Evolutionary conservation across 1,284 basidiomycete species (phyloP), one percentile per base, ranked within the genome.

Genomic region (Moesziomyces antarcticus): DNA sequence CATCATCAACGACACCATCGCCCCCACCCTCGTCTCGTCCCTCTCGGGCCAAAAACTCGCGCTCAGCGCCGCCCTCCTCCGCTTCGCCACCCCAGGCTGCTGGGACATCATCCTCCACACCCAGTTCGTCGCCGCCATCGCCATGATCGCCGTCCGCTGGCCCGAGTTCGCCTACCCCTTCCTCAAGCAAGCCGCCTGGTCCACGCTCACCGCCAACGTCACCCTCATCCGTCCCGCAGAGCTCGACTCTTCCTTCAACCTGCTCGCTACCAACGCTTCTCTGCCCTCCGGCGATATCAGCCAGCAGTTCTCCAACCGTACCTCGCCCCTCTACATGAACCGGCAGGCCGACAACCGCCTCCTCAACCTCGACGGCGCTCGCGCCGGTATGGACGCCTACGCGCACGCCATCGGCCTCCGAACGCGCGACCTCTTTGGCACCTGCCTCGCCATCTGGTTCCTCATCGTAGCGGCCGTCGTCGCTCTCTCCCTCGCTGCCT

Each of bases 111-210:
- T 97, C 53, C 91, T 93, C 80, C 93, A 96, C 80, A 92, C 94
- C 0, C 94, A 97, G 78, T 98, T 86, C 75, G 86, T 86, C 63
- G 85, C 86, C 5, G 88, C 90, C 49, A 86, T 98, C 22, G 90
- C 90, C 25, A 96, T 97, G 92, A 89, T 97, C 51, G 92, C 93
- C 27, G 93, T 98, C 27, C 88, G 93, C 80, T 99, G 95, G 95
- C 95, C 96, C 1, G 86, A 88, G 14, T 98, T 95, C 85, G 88
- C 91, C 62, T 98, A 94, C 93, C 56, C 55, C 10, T 77, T 80
- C 50, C 75, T 80, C 55, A 60, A 65, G 16, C 80, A 79, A 50
- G 74, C 73, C 3, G 75, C 78, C n/a, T 81, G 81, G 80, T 90
- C 88, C 20, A 48, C 73, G 22, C 60, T 71, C 25, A 71, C 59